Base-by-base conservation (phyloP, 1,139 yeast genomes). In the Yamadazyma pseudoaaseri region DNA sequence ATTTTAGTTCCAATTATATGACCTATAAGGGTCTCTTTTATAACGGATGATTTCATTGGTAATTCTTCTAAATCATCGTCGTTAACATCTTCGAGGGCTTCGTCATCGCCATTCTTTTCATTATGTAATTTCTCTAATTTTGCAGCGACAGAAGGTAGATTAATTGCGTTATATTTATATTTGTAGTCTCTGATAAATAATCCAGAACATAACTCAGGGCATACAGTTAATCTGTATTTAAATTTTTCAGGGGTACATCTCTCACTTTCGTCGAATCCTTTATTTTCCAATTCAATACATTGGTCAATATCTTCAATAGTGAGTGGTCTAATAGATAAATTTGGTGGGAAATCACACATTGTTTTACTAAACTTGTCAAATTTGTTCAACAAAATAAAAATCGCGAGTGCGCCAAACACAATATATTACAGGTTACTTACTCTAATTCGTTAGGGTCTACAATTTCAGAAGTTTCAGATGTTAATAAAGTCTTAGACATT, bases 201-300 rank as follows among this genome's bases (percentile, higher is more conserved):
- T 2, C 97, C 97, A 4, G 90, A 79, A 45, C 94, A 81, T 41
- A 92, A 73, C 57, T 92, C 98, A 8, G 97, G 97, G 56, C 97
- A 89, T 3, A 70, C 78, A 3, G 74, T 72, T 45, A 92, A 68
- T 48, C 97, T 72, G 62, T 86, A 90, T 43, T 64, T 62, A 39
- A 86, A 62, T 48, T 76, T 81, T 37, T 80, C 87, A 16, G 54
- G 56, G 5, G 86, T 57, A 34, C 87, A 82, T 39, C 95, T 75
- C 53, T 81, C 90, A 8, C 64, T 54, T 4, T 86, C 37, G 7
- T 26, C 35, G 59, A 87, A 89, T 9, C 94, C 89, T 34, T 64
- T 59, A n/a, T 60, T 54, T 57, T 90, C 97, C 29, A 89, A 67
- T 11, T 56, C 73, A 14, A 65, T 52, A 29, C 81, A 79, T 49